These are phyloP conservation scores for Tetrastigma voinierianum DNA, from an alignment of 164 flowering plant genomes.

Conservation along the genomic window DNA sequence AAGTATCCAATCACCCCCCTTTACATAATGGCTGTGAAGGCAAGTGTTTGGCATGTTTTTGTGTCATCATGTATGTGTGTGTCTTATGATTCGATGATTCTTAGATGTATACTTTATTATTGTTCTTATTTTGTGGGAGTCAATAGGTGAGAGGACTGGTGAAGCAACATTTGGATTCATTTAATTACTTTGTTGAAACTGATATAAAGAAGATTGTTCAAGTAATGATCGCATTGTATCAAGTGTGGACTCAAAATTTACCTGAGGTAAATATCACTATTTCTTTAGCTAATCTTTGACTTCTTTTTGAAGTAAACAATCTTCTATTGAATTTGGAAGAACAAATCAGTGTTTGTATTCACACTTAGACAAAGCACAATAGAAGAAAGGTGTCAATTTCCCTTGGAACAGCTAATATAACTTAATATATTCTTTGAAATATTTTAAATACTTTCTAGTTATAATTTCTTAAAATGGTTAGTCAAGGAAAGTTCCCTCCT, in stretches of 20 bases:
- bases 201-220: conserved; percentile 73
- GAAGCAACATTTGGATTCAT: conserved; percentile 93
- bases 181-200: conserved; percentile 67
- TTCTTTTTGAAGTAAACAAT: background rate
- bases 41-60: too few species aligned
- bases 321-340: background rate
- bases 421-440: background rate
- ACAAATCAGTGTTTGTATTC: too few species aligned
- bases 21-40: too few species aligned
- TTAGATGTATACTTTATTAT: background rate
- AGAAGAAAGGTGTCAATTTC: background rate
- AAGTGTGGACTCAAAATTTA: conserved; percentile 35
- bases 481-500: too few species aligned
- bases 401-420: background rate
- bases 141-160: conserved; percentile 85
- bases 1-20: too few species aligned
- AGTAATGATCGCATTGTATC: conserved; percentile 51
- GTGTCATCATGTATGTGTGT: background rate
- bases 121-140: background rate
- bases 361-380: too few species aligned
- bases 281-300: background rate
- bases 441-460: background rate
- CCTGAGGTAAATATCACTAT: conserved; percentile 36
- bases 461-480: too few species aligned
- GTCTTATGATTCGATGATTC: background rate